These are phyloP conservation scores for Solanum habrochaites DNA, from an alignment of 257 asterid genomes.

Conservation along the genomic window DNA sequence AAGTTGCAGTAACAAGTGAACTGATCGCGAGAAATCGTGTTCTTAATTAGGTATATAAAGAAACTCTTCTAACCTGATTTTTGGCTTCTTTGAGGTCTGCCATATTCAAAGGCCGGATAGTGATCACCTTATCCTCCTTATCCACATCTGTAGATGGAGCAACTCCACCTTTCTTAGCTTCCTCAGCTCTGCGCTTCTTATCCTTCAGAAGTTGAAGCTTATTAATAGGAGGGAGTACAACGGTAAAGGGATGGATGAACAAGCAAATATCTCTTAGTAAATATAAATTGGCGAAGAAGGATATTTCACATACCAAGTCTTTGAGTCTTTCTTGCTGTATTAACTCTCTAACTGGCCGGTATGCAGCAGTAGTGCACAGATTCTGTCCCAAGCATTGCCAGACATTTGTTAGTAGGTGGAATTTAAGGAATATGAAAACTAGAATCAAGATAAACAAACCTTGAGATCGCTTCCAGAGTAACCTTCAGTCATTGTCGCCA, in stretches of 20 bases:
- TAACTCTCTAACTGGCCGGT: conserved; percentile 78
- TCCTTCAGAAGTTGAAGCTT: conserved; percentile 9
- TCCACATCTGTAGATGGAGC: conserved; percentile 5
- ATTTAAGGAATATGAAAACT: not conserved
- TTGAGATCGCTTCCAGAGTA: conserved; percentile 82
- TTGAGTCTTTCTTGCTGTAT: conserved; percentile 59
- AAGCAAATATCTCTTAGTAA: not conserved
- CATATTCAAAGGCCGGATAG: conserved; percentile 70
- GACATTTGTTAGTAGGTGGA: not conserved
- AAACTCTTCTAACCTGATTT: conserved; percentile 37
- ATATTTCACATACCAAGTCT: conserved; percentile 23
- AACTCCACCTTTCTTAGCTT: conserved; percentile 12
- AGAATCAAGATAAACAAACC: conserved; percentile 30
- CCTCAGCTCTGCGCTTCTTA: conserved; percentile 27
- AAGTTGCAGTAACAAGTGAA: not conserved
- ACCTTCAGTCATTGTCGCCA: conserved; percentile 78
- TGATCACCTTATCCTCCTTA: conserved; percentile 43
- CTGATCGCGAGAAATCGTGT: too few relatives aligned
- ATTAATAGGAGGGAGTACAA: not conserved
- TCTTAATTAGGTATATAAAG: not conserved
- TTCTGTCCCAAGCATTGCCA: conserved; percentile 32
- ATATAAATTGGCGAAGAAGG: not conserved
- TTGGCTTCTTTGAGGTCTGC: conserved; percentile 68
- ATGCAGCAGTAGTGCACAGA: conserved; percentile 81
- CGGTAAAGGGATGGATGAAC: not conserved